These are phyloP conservation scores for Jackrogersella multiformis DNA, from an alignment of 495 filamentous ascomycete species.

Conservation along the genomic window DNA sequence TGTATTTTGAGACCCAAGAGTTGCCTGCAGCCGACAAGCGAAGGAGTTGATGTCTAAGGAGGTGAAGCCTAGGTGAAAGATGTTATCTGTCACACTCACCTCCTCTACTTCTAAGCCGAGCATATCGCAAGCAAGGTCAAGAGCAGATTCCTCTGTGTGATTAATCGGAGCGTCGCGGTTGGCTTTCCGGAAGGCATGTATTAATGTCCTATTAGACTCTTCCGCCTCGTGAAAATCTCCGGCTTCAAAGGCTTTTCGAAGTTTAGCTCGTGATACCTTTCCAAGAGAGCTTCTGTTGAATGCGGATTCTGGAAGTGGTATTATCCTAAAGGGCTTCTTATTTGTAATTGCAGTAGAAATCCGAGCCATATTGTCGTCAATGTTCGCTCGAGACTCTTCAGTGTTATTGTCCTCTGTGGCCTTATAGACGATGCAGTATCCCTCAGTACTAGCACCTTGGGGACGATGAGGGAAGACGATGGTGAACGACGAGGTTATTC, in stretches of 20 bases:
- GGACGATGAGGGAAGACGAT: slow-evolving; percentile 3
- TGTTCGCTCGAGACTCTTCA: background rate
- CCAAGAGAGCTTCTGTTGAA: background rate
- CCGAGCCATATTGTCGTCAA: slow-evolving; percentile 1
- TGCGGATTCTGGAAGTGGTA: background rate
- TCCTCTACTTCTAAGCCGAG: slow-evolving; percentile 3
- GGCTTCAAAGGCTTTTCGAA: slow-evolving; percentile 2
- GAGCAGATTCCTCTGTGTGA: background rate
- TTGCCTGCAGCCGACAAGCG: background rate
- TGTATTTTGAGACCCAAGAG: background rate
- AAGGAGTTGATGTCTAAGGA: slow-evolving; percentile 3
- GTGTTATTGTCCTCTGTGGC: background rate
- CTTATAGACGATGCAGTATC: slow-evolving; percentile 1
- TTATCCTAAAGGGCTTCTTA: slow-evolving; percentile 4
- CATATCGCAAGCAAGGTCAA: slow-evolving; percentile 7
- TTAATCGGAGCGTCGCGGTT: slow-evolving; percentile 2
- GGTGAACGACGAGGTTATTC: background rate
- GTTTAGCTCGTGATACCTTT: slow-evolving; percentile 5
- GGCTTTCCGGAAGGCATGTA: background rate
- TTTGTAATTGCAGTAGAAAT: slow-evolving; percentile 4
- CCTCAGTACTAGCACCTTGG: background rate
- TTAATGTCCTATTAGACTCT: background rate
- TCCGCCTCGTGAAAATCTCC: slow-evolving; percentile 2
- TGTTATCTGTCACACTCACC: slow-evolving; percentile 2
- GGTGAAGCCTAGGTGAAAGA: slow-evolving; percentile 7